Evolutionary conservation across 2,329 filamentous ascomycete species (phyloP).

Genomic region (Xylariomycetidae sp.): DNA sequence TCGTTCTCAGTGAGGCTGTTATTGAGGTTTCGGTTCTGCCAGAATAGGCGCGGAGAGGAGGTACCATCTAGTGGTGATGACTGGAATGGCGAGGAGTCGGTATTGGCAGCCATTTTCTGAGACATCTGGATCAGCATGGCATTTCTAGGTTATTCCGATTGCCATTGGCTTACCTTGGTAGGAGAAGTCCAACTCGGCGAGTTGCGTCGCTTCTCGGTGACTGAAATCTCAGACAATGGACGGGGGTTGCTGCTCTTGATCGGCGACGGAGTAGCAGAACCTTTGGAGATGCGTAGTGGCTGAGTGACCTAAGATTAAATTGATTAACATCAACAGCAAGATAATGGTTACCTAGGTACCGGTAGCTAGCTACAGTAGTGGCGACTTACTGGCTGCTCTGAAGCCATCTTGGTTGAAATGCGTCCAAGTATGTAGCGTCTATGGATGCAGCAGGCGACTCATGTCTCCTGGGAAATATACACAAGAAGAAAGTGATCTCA

Average conservation of each 20-base stretch:
- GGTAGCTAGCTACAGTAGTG: background rate
- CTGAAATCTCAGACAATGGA: constrained; percentile 84
- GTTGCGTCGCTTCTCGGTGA: constrained; percentile 81
- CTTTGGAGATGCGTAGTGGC: constrained; percentile 76
- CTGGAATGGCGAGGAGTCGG: constrained; percentile 79
- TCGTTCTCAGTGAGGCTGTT: constrained; percentile 66
- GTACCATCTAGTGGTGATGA: constrained; percentile 68
- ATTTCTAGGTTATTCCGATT: constrained; percentile 17
- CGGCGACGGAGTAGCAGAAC: constrained; percentile 53
- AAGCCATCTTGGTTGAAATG: constrained; percentile 22
- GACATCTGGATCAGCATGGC: constrained; percentile 23
- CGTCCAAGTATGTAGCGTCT: constrained; percentile 14
- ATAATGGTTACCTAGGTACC: no score
- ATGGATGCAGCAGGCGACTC: constrained; percentile 16
- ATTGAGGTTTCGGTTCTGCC: constrained; percentile 74
- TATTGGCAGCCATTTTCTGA: constrained; percentile 64
- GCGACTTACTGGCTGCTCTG: constrained; percentile 25
- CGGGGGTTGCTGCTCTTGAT: constrained; percentile 61
- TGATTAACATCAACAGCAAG: constrained; percentile 6
- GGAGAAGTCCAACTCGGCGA: constrained; percentile 84
- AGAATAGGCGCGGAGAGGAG: constrained; percentile 81
- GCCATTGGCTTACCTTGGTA: constrained; percentile 54
- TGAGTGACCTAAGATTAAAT: constrained; percentile 36
- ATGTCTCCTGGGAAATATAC: constrained; percentile 17
- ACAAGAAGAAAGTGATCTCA: constrained; percentile 9